Evolutionary conservation across 805 yeast species (phyloP).

Genomic region (Saccharomyces mikatae): DNA sequence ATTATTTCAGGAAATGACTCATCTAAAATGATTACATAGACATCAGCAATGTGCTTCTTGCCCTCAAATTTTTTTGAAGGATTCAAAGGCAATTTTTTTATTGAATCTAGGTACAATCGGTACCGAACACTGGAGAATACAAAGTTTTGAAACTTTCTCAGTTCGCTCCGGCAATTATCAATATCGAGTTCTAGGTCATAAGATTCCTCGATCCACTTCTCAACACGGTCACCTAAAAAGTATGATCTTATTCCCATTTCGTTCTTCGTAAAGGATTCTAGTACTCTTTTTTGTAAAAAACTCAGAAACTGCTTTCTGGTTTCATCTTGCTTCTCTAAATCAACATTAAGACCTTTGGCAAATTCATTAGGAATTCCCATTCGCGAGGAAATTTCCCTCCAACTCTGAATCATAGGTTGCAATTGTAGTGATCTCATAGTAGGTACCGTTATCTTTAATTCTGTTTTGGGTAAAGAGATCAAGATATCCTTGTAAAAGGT

Average conservation of each 20-base stretch:
- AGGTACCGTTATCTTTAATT: slow-evolving; percentile 8
- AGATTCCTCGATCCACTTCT: slow-evolving; percentile 10
- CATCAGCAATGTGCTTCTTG: slow-evolving; percentile 12
- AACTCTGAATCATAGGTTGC: slow-evolving; percentile 3
- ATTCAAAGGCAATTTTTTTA: background rate
- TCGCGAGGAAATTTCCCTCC: background rate
- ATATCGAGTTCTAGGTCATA: slow-evolving; percentile 12
- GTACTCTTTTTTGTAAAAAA: slow-evolving; percentile 13
- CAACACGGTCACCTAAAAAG: slow-evolving; percentile 11
- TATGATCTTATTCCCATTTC: slow-evolving; percentile 19
- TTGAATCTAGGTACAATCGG: slow-evolving; percentile 6
- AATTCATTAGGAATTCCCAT: slow-evolving; percentile 6
- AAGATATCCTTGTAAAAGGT: slow-evolving; percentile 11
- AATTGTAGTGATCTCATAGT: slow-evolving; percentile 14
- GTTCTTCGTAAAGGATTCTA: slow-evolving; percentile 18
- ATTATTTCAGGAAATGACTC: background rate
- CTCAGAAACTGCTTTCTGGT: slow-evolving; percentile 5
- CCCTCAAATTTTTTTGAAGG: slow-evolving; percentile 5
- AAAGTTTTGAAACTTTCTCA: slow-evolving; percentile 7
- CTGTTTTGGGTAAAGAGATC: slow-evolving; percentile 10
- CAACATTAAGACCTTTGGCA: slow-evolving; percentile 3
- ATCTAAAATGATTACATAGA: slow-evolving; percentile 11
- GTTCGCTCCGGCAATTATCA: slow-evolving; percentile 3
- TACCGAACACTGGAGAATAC: slow-evolving; percentile 11
- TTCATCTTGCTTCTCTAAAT: slow-evolving; percentile 2